A percentile compares a stretch with the other conserved stretches of the same genome.
Conservation (phyloP, 176 grass and related monocot genomes). For the Urochloa ruziziensis region DNA sequence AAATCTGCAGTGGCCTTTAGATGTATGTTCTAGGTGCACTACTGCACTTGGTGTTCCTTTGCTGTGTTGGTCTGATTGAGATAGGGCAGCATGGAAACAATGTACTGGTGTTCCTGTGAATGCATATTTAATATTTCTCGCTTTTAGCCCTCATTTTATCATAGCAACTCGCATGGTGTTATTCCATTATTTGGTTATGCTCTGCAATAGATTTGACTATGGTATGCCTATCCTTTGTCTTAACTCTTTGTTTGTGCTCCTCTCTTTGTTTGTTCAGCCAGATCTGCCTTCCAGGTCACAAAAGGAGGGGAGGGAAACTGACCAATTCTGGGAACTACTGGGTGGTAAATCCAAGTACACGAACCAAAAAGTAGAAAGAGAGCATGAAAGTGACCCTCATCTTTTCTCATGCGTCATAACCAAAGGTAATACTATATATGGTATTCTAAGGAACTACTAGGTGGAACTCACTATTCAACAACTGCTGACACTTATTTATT, state of each 20-base stretch:
- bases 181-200: background rate
- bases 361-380: conserved; percentile 77
- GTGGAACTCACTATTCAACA: conserved; percentile 14
- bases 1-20: background rate
- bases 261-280: conserved; percentile 56
- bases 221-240: background rate
- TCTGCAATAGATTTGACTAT: conserved; percentile 24
- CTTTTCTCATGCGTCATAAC: conserved; percentile 78
- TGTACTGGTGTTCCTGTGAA: background rate
- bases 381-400: conserved; percentile 79
- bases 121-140: background rate
- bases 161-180: background rate
- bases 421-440: conserved; percentile 58
- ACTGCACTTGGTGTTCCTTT: background rate
- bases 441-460: conserved; percentile 4
- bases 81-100: background rate
- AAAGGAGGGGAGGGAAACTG: conserved; percentile 87
- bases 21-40: background rate
- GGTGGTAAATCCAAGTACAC: conserved; percentile 86
- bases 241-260: background rate
- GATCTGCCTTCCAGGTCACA: conserved; percentile 73
- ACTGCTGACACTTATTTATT: conserved; percentile 2
- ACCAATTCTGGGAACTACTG: conserved; percentile 88
- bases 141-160: no score
- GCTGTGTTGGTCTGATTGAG: no score